phyloP scores from a whole-genome alignment of 495 filamentous ascomycete genomes.

The Aspergillus mulundensis region DNA sequence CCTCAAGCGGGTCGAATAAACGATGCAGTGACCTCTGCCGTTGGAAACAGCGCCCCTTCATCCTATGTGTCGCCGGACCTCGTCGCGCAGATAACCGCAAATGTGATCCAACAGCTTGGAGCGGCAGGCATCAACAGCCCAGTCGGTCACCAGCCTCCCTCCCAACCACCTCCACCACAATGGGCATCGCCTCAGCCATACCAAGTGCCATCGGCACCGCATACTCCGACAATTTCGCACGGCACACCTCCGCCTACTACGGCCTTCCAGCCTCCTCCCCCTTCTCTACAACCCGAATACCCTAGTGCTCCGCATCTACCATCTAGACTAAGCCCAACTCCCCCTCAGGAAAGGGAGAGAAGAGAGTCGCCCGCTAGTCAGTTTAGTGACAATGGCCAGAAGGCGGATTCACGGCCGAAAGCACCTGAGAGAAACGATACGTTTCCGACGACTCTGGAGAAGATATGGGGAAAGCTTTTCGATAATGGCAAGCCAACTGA shows the following conservation, averaged over 20 bases:
- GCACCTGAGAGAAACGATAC: slow-evolving; percentile 42
- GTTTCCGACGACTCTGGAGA: slow-evolving; percentile 55
- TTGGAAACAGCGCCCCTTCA: slow-evolving; percentile 31
- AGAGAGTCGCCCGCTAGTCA: slow-evolving; percentile 34
- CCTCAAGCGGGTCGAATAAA: slow-evolving; percentile 32
- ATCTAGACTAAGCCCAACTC: slow-evolving; percentile 21
- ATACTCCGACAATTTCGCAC: slow-evolving; percentile 21
- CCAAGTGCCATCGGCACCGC: slow-evolving; percentile 24
- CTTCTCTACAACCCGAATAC: slow-evolving; percentile 32
- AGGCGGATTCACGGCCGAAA: slow-evolving; percentile 37
- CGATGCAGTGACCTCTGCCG: slow-evolving; percentile 47
- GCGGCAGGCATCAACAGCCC: slow-evolving; percentile 37
- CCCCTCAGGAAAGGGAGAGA: slow-evolving; percentile 24
- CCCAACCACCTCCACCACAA: slow-evolving; percentile 27
- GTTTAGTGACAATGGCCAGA: slow-evolving; percentile 26
- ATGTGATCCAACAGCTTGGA: slow-evolving; percentile 51
- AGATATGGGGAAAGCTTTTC: slow-evolving; percentile 75
- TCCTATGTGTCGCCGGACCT: slow-evolving; percentile 47
- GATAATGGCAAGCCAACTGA: slow-evolving; percentile 64
- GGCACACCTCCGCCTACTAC: slow-evolving; percentile 26
- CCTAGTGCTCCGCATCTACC: slow-evolving; percentile 23
- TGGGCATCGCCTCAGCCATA: slow-evolving; percentile 27
- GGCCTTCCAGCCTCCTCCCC: slow-evolving; percentile 35
- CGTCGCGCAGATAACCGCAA: slow-evolving; percentile 49
- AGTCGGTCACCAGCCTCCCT: slow-evolving; percentile 24